phyloP scores from a whole-genome alignment of 129 eudicot genomes.

The Flaveria ramosissima region DNA sequence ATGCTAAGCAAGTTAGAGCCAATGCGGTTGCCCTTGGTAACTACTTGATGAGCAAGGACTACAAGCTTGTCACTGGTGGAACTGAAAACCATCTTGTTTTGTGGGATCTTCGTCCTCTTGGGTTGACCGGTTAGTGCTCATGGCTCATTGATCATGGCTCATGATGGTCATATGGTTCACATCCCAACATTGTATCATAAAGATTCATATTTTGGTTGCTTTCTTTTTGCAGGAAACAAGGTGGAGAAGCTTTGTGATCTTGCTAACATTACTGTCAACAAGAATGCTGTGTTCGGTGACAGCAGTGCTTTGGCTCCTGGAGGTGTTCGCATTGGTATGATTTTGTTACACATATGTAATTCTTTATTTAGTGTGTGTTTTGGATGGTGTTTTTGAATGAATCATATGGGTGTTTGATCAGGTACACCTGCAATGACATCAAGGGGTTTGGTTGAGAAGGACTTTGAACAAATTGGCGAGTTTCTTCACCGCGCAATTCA shows the following conservation, averaged over 20 bases:
- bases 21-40: slow-evolving; percentile 94
- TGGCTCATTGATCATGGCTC: not conserved
- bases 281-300: slow-evolving; percentile 93
- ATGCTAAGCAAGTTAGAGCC: slow-evolving; percentile 93
- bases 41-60: slow-evolving; percentile 82
- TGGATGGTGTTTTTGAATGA: slow-evolving; percentile 7
- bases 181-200: not conserved
- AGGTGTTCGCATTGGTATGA: slow-evolving; percentile 83
- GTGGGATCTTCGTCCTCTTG: slow-evolving; percentile 99
- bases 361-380: not conserved
- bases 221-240: slow-evolving; percentile 61
- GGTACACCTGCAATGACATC: slow-evolving; percentile 99
- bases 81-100: slow-evolving; percentile 98
- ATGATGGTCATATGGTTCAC: not conserved
- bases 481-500: slow-evolving; percentile 81
- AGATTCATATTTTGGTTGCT: not conserved
- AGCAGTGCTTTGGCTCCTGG: slow-evolving; percentile 94
- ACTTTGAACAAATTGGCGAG: slow-evolving; percentile 91
- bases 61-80: slow-evolving; percentile 86
- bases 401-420: slow-evolving; percentile 18
- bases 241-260: slow-evolving; percentile 92
- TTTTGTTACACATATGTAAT: not conserved
- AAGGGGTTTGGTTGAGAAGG: slow-evolving; percentile 94
- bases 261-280: slow-evolving; percentile 80
- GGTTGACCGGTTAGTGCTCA: slow-evolving; percentile 75